phyloP scores from a whole-genome alignment of 139 green algal species.

The Trebouxia sp. region DNA sequence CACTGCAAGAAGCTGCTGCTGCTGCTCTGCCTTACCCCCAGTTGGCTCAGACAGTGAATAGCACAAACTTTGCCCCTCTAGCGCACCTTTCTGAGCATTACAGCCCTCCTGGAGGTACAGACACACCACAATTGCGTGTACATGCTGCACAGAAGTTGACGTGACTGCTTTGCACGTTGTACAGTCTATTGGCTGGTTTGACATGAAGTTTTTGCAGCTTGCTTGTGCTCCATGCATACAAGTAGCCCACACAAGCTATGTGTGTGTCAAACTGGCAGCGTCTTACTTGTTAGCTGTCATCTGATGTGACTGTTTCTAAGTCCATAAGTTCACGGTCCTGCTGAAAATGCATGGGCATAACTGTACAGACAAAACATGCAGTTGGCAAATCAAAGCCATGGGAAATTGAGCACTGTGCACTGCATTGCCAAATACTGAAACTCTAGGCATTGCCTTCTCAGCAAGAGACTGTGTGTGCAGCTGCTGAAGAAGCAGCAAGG shows the following conservation, averaged over 20 bases:
- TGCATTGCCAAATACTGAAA: no score
- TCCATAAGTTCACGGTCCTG: no score
- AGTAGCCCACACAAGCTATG: no score
- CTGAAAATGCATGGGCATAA: no score
- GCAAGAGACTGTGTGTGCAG: constrained; percentile 13
- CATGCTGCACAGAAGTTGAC: background rate
- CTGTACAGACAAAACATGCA: no score
- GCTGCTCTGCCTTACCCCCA: constrained; percentile 1
- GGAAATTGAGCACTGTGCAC: background rate
- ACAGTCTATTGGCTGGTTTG: background rate
- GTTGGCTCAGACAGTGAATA: constrained; percentile 1
- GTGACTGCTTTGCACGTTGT: background rate
- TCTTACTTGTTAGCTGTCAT: no score
- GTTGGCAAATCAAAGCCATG: no score
- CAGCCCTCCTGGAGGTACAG: constrained; percentile 25
- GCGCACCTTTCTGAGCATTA: constrained; percentile 27
- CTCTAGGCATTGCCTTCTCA: no score
- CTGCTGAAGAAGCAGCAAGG: constrained; percentile 1
- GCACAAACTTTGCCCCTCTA: background rate
- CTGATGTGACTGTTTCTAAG: no score
- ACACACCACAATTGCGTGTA: background rate
- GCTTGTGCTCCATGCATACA: no score
- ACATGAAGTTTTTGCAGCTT: no score
- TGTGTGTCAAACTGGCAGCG: no score
- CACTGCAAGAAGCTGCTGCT: background rate